Conservation (phyloP, 345 rosid genomes). For the Euphorbia tirucalli region DNA sequence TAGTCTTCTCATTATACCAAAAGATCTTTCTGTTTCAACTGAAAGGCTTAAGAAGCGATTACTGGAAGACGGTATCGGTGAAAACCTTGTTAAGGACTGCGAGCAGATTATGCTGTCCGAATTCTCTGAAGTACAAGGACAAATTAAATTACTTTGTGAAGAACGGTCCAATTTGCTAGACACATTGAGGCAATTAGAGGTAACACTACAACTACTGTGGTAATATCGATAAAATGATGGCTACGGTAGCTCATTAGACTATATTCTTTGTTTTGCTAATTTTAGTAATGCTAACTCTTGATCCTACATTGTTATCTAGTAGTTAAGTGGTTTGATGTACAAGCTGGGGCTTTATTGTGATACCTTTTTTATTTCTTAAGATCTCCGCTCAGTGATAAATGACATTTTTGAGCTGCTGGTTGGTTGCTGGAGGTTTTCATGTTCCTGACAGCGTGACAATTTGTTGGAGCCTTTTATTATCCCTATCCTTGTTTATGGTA, state of each 20-base stretch:
- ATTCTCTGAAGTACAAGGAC: conserved; percentile 69
- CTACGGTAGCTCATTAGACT: background rate
- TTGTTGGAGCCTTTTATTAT: too few relatives aligned
- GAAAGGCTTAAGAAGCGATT: conserved; percentile 67
- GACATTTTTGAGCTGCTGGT: background rate
- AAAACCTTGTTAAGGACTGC: conserved; percentile 76
- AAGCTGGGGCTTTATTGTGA: background rate
- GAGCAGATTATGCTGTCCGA: conserved; percentile 88
- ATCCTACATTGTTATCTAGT: background rate
- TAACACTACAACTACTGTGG: conserved; percentile 26
- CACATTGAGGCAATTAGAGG: conserved; percentile 90
- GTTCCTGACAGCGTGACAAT: too few relatives aligned
- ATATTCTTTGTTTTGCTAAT: background rate
- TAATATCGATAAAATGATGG: background rate
- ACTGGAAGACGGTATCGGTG: conserved; percentile 59
- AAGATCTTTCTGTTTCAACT: conserved; percentile 70
- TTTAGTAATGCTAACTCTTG: background rate
- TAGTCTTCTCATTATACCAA: conserved; percentile 50
- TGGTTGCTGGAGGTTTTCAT: background rate
- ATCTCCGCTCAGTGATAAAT: too few relatives aligned
- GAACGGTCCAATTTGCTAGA: conserved; percentile 72
- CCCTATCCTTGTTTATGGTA: background rate
- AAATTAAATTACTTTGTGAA: conserved; percentile 66
- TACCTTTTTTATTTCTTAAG: too few relatives aligned
- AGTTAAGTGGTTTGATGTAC: background rate